These are phyloP conservation scores for Isatis lusitanica DNA, from an alignment of 441 rosid genomes.

Conservation along the genomic window DNA sequence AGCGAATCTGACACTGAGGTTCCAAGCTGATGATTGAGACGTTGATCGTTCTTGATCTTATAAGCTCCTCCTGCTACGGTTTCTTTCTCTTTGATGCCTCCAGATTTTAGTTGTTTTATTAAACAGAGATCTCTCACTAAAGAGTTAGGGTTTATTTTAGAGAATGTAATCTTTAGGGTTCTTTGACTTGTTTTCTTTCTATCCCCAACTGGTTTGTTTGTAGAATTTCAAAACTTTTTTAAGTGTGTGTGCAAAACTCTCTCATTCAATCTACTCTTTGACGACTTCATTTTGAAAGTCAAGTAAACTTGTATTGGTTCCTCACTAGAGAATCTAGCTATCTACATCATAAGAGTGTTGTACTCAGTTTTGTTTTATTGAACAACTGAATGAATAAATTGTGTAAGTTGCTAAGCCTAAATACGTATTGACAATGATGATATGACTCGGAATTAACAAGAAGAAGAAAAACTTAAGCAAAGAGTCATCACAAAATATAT, in stretches of 20 bases:
- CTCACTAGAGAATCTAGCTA: no score
- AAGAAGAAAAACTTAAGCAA: no score
- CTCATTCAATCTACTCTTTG: not conserved
- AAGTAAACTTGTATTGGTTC: not conserved
- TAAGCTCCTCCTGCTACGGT: not conserved
- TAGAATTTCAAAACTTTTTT: conserved; percentile 14
- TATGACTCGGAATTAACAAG: no score
- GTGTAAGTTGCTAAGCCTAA: no score
- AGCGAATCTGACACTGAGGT: conserved; percentile 35
- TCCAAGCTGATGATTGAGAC: conserved; percentile 29
- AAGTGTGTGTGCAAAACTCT: conserved; percentile 22
- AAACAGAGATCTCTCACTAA: conserved; percentile 25
- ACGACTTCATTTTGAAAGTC: not conserved
- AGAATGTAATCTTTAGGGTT: conserved; percentile 33
- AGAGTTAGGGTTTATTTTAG: conserved; percentile 24
- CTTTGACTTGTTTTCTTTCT: conserved; percentile 16
- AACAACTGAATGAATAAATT: no score
- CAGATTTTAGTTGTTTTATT: conserved; percentile 5
- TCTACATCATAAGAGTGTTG: no score
- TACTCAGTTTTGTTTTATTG: no score
- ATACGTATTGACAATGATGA: no score
- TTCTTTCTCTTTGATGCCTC: not conserved
- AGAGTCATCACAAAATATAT: no score
- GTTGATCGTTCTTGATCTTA: conserved; percentile 13
- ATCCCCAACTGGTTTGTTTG: conserved; percentile 20